Evolutionary conservation across 371 early-diverging fungal genomes (phyloP), one percentile per base, ranked within the genome.

Genomic region (Dinochytrium kinnereticum): DNA sequence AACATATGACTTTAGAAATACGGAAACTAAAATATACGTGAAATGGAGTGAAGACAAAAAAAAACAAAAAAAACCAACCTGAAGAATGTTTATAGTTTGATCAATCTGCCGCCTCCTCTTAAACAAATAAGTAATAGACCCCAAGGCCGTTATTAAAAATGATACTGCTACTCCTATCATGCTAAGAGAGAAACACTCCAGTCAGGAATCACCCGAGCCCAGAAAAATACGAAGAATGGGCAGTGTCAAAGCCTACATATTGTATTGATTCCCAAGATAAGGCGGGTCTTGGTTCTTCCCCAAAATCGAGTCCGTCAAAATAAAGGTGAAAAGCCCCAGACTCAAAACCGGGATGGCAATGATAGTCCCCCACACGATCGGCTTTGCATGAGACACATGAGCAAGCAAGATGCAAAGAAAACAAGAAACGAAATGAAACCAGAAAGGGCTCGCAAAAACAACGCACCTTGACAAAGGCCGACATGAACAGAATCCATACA

Each of bases 321-420:
- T 64, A 31, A 74, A 64, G 40, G 65, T 69, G 50, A 91, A 91
- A 40, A 88, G 76, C 3, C 69, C 83, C 26, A 88, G 61, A 10
- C 88, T 79, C 2, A 85, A 68, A 0, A 85, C 64, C 0, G 92
- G 92, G 0, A 91, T 86, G 28, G 82, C 73, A 3, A 86, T 53
- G 5, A 91, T 84, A 0, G 90, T 89, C 2, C 82, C 81, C 88
- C 90, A 89, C 1, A 92, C 90, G 64, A 92, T 82, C 1, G 83
- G 84, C 90, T 89, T n/a, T n/a, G n/a, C n/a, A n/a, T n/a, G n/a
- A n/a, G n/a, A n/a, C n/a, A n/a, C n/a, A n/a, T n/a, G n/a, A n/a
- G n/a, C n/a, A n/a, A n/a, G n/a, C n/a, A n/a, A n/a, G n/a, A n/a
- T n/a, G n/a, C n/a, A n/a, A n/a, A n/a, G n/a, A n/a, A n/a, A n/a